Conservation (phyloP, 2,329 filamentous ascomycete species). For the Fusarium sp. region DNA sequence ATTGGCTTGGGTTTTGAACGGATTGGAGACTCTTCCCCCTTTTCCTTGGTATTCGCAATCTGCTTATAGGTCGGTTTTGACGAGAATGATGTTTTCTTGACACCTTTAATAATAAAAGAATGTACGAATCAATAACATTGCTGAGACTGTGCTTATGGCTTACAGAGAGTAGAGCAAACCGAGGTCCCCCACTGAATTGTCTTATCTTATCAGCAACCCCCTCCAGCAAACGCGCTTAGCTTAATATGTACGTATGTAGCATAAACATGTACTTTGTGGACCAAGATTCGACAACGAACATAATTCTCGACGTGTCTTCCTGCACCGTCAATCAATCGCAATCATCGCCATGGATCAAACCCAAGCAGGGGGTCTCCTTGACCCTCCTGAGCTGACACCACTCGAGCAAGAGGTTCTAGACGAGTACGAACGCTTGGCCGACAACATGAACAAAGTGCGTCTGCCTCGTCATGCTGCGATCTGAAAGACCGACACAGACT, state of each 20-base stretch:
- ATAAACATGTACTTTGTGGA: constrained; percentile 5
- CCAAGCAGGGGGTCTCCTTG: constrained; percentile 44
- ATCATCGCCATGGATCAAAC: constrained; percentile 35
- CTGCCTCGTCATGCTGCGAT: background rate
- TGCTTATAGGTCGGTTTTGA: constrained; percentile 6
- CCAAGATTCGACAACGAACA: background rate
- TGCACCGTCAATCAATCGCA: background rate
- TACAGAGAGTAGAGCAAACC: background rate
- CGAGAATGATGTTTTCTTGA: constrained; percentile 8
- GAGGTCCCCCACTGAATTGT: background rate
- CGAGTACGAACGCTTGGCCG: constrained; percentile 86
- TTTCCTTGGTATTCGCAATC: background rate
- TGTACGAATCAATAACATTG: constrained; percentile 19
- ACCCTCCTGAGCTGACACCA: constrained; percentile 71
- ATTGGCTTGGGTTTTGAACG: constrained; percentile 17
- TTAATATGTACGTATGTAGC: background rate
- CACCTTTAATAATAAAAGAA: constrained; percentile 4
- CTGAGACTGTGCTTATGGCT: background rate
- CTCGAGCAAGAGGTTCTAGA: constrained; percentile 95
- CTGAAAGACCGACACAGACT: background rate
- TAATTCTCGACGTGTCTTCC: background rate
- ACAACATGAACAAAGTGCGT: constrained; percentile 88
- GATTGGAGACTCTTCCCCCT: background rate
- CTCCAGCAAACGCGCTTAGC: constrained; percentile 10
- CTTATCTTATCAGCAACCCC: constrained; percentile 14